Conservation (phyloP, 129 eudicot genomes). For the Chrysanthemum makinoi region DNA sequence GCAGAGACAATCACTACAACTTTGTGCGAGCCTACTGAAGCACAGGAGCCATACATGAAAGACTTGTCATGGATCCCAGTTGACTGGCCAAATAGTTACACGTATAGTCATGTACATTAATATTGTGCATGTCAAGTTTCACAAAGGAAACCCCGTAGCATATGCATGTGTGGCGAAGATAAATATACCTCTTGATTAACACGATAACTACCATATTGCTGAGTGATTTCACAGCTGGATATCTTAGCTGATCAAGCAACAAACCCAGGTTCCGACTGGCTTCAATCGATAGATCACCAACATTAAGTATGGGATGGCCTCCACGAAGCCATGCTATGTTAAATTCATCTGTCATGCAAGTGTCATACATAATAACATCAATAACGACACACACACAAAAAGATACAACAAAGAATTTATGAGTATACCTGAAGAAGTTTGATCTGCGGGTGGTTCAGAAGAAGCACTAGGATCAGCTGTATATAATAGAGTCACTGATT, state of each 20-base stretch:
- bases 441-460: constrained; percentile 70
- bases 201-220: constrained; percentile 76
- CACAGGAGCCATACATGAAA: not conserved
- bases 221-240: constrained; percentile 71
- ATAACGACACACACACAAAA: constrained; percentile 12
- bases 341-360: constrained; percentile 49
- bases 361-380: constrained; percentile 7
- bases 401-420: not conserved
- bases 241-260: constrained; percentile 89
- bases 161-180: constrained; percentile 9
- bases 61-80: too few species aligned
- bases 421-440: constrained; percentile 57
- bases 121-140: too few species aligned
- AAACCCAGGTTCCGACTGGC: constrained; percentile 78
- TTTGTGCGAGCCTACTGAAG: too few species aligned
- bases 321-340: constrained; percentile 96
- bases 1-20: too few species aligned
- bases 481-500: constrained; percentile 69
- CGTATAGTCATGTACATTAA: not conserved
- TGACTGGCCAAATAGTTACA: not conserved
- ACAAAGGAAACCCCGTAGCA: constrained; percentile 6
- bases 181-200: constrained; percentile 67
- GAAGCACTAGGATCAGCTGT: constrained; percentile 87
- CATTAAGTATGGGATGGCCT: constrained; percentile 93
- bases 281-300: constrained; percentile 82